Base-by-base conservation (phyloP, 2,329 filamentous ascomycete species). In the Cytospora paraplurivora region DNA sequence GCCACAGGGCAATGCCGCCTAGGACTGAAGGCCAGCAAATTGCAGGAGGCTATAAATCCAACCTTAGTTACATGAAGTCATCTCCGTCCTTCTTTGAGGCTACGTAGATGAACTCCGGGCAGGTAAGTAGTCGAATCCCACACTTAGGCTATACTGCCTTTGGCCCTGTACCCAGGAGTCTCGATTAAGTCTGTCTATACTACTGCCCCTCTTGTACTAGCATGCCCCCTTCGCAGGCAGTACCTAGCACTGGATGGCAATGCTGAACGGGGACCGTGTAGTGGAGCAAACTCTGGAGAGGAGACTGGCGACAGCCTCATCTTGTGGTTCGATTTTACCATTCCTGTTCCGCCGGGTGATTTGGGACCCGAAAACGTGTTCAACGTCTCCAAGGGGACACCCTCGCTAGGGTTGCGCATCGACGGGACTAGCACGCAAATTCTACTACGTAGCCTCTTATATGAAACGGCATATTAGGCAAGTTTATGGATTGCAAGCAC, bases 371-470 rank as follows among this genome's bases (percentile, higher is more conserved):
- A 7, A 12, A 4, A 3, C 21, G n/a, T 19, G 1, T n/a, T 19
- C n/a, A 12, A 21, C 7, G 5, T 47, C n/a, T 21, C 44, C 44
- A 47, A 47, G 6, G n/a, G n/a, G 44, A 17, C 27, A 10, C 44
- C 10, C 8, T 21, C 17, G n/a, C n/a, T 4, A 21, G n/a, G 8
- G 12, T n/a, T 21, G n/a, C 44, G 21, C 44, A 7, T 47, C 44
- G n/a, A 47, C 7, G 17, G 5, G 44, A 21, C 44, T 19, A 47
- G 44, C 27, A 27, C 27, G 44, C 8, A 21, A n/a, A 47, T 11
- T 47, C 44, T 47, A 47, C n/a, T 47, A 47, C 44, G n/a, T 47
- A 47, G 44, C 44, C 44, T 47, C 44, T 10, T 19, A 47, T 19
- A 47, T 47, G 44, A 47, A 47, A 47, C 44, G 21, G n/a, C n/a